Evolutionary conservation across 2,329 filamentous ascomycete genomes (phyloP), one percentile per base, ranked within the genome.

Genomic region (Alternaria ventricosa): DNA sequence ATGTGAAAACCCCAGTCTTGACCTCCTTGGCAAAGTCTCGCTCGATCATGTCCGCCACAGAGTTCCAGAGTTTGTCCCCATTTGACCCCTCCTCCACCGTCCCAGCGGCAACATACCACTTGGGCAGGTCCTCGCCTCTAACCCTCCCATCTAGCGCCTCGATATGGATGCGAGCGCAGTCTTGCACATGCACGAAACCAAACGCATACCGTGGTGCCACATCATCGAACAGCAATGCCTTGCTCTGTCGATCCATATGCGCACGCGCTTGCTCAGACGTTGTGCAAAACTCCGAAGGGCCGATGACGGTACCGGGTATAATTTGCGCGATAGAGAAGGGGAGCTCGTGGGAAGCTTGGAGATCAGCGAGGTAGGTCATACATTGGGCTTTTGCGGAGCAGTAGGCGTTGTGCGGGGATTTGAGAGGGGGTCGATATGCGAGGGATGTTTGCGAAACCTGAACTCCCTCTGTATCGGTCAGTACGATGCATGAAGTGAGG

Each of bases 261-360:
- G 58, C 60, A 22, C 61, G 47, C 0, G 73, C 75, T 54, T 72
- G 54, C 1, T 63, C 50, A 2, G 70, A 56, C 2, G 69, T 71
- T 18, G 43, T 67, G 4, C 68, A 56, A n/a, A 78, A 74, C 30
- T 78, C 75, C 1, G 75, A 75, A 13, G 72, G 69, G 0, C 77
- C 77, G 9, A 78, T 78, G 1, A 78, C 76, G 2, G 76, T 78
- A 2, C 77, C 75, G 5, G 77, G 77, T 33, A 79, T 75, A 49
- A 78, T 60, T 62, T 79, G 77, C 6, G 69, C 66, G 25, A 79
- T 74, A 2, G 71, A 74, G 47, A 76, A 78, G 0, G 73, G 68
- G 6, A 64, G 59, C 22, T 61, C 25, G 4, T n/a, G 46, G 15
- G n/a, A 30, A 18, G 30, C 23, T 25, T n/a, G 65, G 20, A n/a